phyloP scores from a whole-genome alignment of 306 rosid species.

The Vicia sativa region DNA sequence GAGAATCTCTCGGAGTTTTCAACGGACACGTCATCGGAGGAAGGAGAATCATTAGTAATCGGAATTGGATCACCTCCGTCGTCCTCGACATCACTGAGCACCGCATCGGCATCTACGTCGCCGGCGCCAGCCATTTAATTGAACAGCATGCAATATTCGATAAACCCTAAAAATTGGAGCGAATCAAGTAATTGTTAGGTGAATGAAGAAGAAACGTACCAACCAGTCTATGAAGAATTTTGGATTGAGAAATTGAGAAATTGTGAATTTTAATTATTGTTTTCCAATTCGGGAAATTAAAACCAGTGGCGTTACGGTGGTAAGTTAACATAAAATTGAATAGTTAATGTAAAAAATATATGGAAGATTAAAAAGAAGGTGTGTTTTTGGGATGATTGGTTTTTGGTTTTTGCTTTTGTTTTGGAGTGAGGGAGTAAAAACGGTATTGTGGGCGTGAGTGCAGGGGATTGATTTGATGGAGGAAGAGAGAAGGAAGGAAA shows the following conservation, averaged over 20 bases:
- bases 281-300: neutral
- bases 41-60: conserved; percentile 37
- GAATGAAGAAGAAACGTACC: conserved; percentile 33
- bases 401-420: neutral
- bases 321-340: neutral
- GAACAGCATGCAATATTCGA: conserved; percentile 6
- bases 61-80: conserved; percentile 72
- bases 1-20: conserved; percentile 65
- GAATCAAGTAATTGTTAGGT: neutral
- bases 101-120: conserved; percentile 72
- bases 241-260: conserved; percentile 2
- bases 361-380: neutral
- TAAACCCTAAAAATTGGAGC: conserved; percentile 53
- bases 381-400: neutral
- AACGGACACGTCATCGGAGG: conserved; percentile 62
- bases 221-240: conserved; percentile 31
- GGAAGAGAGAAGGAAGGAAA: conserved; percentile 9
- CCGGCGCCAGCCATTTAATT: conserved; percentile 67
- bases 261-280: neutral
- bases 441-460: conserved; percentile 9
- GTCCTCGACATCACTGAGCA: conserved; percentile 91
- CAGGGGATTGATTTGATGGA: conserved; percentile 21
- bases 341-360: neutral
- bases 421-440: neutral
- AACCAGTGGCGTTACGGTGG: neutral